phyloP scores from a whole-genome alignment of 1,284 basidiomycete genomes.

The Kalmanozyma brasiliensis region DNA sequence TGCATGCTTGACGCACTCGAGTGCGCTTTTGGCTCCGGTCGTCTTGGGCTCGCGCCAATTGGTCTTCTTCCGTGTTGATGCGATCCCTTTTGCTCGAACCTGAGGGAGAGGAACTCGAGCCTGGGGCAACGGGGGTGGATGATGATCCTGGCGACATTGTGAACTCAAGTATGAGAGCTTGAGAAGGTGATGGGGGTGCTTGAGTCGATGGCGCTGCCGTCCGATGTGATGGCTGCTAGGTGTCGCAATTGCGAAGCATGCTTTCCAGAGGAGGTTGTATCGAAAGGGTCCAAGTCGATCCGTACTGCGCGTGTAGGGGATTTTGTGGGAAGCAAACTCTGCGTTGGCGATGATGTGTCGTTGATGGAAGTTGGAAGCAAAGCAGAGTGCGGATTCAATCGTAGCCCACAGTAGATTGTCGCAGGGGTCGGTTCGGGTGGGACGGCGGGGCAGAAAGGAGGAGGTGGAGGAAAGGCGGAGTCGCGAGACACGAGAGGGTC shows the following conservation, averaged over 20 bases:
- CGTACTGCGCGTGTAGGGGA: too few species aligned
- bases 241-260: too few species aligned
- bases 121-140: conserved; percentile 20
- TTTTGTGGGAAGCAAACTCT: too few species aligned
- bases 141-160: conserved; percentile 35
- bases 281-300: too few species aligned
- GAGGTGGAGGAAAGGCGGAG: neutral
- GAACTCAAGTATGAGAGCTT: neutral
- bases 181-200: neutral
- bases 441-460: too few species aligned
- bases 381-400: too few species aligned
- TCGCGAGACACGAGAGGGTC: neutral
- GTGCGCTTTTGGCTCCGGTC: conserved; percentile 39
- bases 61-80: conserved; percentile 24
- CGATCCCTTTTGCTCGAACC: conserved; percentile 30
- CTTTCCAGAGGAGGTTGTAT: too few species aligned
- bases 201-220: neutral
- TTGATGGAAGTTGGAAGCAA: too few species aligned
- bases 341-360: too few species aligned
- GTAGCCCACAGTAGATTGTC: too few species aligned
- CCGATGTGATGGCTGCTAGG: neutral
- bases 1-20: conserved; percentile 48
- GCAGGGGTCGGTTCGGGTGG: too few species aligned
- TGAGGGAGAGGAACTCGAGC: conserved; percentile 20
- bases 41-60: conserved; percentile 3